Evolutionary conservation across 2,329 filamentous ascomycete genomes (phyloP), one percentile per base, ranked within the genome.

Genomic region (Rutstroemia sp.): DNA sequence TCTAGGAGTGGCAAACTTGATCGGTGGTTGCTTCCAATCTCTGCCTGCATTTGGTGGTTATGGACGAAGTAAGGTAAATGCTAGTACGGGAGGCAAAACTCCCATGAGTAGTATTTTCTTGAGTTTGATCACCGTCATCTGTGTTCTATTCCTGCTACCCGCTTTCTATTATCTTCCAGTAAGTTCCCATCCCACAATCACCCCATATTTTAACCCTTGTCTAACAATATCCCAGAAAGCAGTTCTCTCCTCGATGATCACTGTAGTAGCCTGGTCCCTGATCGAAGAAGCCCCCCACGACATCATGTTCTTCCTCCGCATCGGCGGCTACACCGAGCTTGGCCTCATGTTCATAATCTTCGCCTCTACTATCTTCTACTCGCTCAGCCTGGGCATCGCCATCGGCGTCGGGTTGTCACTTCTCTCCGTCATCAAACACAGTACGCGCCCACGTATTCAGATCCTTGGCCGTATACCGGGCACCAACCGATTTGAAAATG

Each of bases 111-210:
- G 89, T 61, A 82, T 99, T 39, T 83, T 97, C 50, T 73, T 99
- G 55, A 91, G 88, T 59, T 62, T 92, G 44, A 88, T 97, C 65
- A 89, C 92, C 0, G 75, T 96, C 21, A 72, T 95, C 48, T 89
- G 86, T 67, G 86, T 95, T 48, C 68, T 90, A 42, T 94, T 90
- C 67, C 75, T 97, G 47, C 75, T 97, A 27, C 92, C 92, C 0
- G 95, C 91, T 70, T 92, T 99, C 65, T 95, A 95, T 74, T 97
- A 91, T 69, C 80, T 99, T 48, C 94, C 94, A n/a, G 89, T 94
- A 74, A 73, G 89, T 79, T 49, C 30, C 16, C 9, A 6, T 46
- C 19, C n/a, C 25, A 19, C 17, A 25, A 21, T 25, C n/a, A 27
- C 16, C 2, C 39, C 39, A 19, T 34, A 5, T 19, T 3, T 42